Evolutionary conservation across 768 basidiomycete species (phyloP), one percentile per base, ranked within the genome.

Genomic region (Nevesoporus exiguus): DNA sequence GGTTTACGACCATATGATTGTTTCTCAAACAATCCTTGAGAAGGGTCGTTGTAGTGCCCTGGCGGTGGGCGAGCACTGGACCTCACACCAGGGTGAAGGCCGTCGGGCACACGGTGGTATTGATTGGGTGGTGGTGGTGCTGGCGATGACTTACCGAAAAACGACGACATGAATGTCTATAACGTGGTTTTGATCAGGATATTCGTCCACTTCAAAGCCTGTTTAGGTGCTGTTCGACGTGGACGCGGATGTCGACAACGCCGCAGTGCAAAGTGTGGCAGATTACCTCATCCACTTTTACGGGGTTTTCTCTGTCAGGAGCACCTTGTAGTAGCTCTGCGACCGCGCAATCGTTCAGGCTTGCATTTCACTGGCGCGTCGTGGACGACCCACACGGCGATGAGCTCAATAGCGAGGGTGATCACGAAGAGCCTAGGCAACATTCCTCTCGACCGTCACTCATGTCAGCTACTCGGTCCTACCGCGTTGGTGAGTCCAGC

Each of bases 21-120:
- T 59, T 81, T 82, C 63, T 83, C 82, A 52, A 81, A 83, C n/a
- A 76, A 50, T 14, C 73, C 60, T 34, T 58, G 62, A 5, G 79
- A 73, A 2, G 81, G 77, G 61, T 84, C 82, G 56, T 82, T 83
- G 63, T 85, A 85, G 41, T 70, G 66, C 52, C 76, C 77, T 22
- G 27, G 73, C 29, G 66, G 71, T 21, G 63, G 69, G n/a, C 61
- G 71, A 51, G 34, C 70, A 66, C 45, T 60, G 40, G 74, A 66
- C 52, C 77, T 69, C 31, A 70, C 66, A 15, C 68, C 71, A 36
- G 67, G 60, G 17, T 75, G 68, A 1, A 72, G 48, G n/a, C 65
- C 64, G 45, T 75, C 73, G 6, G 79, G 77, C 8, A 79, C 33
- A 51, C 79, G 77, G 45, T 70, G 67, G 66, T 82, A 80, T 22